Percentiles rank a stretch among this genome's conserved stretches.
Evolutionary conservation across 495 filamentous ascomycete genomes (phyloP).

Genomic region (Penicillium bovifimosum): DNA sequence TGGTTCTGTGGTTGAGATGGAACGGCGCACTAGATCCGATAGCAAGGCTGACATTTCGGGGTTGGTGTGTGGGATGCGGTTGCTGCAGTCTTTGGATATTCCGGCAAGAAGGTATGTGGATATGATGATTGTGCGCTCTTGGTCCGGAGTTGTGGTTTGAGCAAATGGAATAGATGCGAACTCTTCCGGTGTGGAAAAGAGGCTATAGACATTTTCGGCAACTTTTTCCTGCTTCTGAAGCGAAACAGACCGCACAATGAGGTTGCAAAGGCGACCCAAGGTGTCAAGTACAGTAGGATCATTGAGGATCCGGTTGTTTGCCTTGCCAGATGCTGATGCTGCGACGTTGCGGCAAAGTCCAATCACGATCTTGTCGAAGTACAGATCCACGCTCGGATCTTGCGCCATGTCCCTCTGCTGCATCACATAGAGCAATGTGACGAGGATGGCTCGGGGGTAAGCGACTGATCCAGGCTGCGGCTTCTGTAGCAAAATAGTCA

Average conservation of each 20-base stretch:
- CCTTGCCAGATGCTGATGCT: slow-evolving; percentile 34
- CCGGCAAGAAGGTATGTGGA: slow-evolving; percentile 60
- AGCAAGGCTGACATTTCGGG: slow-evolving; percentile 35
- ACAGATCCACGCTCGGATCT: slow-evolving; percentile 47
- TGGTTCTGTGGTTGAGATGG: slow-evolving; percentile 26
- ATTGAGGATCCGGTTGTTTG: slow-evolving; percentile 41
- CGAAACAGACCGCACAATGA: slow-evolving; percentile 53
- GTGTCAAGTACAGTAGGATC: slow-evolving; percentile 54
- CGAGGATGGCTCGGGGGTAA: slow-evolving; percentile 57
- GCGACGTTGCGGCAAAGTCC: slow-evolving; percentile 43
- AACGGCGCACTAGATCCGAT: slow-evolving; percentile 36
- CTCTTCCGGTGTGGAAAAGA: slow-evolving; percentile 40
- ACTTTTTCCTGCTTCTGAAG: slow-evolving; percentile 49
- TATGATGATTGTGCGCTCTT: slow-evolving; percentile 50
- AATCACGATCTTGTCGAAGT: slow-evolving; percentile 58
- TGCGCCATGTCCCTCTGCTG: slow-evolving; percentile 46
- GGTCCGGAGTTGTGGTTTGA: slow-evolving; percentile 26
- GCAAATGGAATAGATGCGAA: slow-evolving; percentile 40
- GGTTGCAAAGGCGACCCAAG: slow-evolving; percentile 57
- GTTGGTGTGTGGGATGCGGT: slow-evolving; percentile 27
- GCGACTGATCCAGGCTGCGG: slow-evolving; percentile 41
- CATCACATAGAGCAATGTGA: slow-evolving; percentile 62
- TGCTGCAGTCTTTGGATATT: slow-evolving; percentile 37
- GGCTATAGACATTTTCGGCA: slow-evolving; percentile 51
- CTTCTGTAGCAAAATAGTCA: slow-evolving; percentile 54